phyloP scores from a whole-genome alignment of 2,329 filamentous ascomycete species.

The Fusarium sp. region DNA sequence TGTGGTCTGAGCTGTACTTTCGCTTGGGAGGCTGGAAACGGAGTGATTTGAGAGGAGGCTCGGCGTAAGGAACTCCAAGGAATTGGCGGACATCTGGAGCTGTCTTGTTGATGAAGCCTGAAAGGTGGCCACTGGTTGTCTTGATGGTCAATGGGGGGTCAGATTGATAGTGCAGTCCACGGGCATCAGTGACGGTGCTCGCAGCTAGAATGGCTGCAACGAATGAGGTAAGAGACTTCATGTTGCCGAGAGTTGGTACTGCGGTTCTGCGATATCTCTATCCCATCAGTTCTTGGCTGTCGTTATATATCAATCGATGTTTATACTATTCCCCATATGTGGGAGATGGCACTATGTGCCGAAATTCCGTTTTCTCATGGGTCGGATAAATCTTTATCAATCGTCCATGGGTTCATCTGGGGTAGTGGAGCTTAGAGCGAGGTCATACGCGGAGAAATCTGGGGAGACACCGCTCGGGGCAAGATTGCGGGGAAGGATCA shows the following conservation, averaged over 20 bases:
- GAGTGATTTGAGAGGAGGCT: slow-evolving; percentile 14
- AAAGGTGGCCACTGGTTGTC: slow-evolving; percentile 10
- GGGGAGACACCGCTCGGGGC: neutral
- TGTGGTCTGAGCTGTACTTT: neutral
- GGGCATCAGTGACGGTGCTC: neutral
- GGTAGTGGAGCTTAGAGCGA: neutral
- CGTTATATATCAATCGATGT: neutral
- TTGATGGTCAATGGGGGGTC: neutral
- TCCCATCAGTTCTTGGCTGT: neutral
- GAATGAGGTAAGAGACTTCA: neutral
- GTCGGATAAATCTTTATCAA: slow-evolving; percentile 28
- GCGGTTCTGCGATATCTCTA: too few species aligned
- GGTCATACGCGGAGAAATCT: slow-evolving; percentile 15
- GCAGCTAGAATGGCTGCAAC: neutral
- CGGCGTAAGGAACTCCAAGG: slow-evolving; percentile 15
- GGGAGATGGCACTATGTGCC: neutral
- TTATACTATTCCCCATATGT: too few species aligned
- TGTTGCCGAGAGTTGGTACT: neutral
- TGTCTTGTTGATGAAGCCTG: slow-evolving; percentile 11
- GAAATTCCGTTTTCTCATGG: neutral
- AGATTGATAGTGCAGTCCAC: neutral
- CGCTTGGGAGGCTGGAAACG: slow-evolving; percentile 20
- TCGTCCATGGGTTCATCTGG: neutral
- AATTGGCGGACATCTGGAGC: slow-evolving; percentile 16
- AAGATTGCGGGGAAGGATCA: neutral